A percentile compares a stretch with the other conserved stretches of the same genome.
These are phyloP conservation scores for Logfia minima DNA, from an alignment of 129 eudicot genomes.

Conservation along the genomic window DNA sequence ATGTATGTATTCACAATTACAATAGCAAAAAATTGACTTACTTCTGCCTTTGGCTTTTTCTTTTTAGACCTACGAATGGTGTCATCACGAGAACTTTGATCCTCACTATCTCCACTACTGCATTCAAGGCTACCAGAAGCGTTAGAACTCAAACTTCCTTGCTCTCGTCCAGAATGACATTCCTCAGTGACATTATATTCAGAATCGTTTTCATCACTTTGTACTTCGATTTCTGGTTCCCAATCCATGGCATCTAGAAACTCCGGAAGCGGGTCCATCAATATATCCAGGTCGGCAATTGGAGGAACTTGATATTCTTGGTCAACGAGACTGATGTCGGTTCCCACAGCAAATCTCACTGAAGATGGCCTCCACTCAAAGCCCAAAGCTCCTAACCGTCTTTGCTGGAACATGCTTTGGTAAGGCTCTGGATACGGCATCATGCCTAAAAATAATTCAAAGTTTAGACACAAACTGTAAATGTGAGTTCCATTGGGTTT, in stretches of 20 bases:
- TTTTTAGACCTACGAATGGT: constrained; percentile 64
- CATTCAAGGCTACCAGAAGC: constrained; percentile 57
- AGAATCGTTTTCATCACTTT: constrained; percentile 84
- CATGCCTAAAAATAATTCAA: constrained; percentile 56
- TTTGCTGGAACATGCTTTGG: constrained; percentile 75
- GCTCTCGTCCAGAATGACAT: constrained; percentile 68
- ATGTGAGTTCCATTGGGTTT: not conserved
- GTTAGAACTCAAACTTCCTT: constrained; percentile 53
- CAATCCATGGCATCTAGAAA: constrained; percentile 92
- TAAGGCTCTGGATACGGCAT: constrained; percentile 97
- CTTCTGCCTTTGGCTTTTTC: constrained; percentile 70
- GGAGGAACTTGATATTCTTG: constrained; percentile 86
- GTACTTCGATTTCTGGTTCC: constrained; percentile 87
- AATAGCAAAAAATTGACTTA: constrained; percentile 21
- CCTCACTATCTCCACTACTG: constrained; percentile 63
- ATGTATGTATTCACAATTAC: not conserved
- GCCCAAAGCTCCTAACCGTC: constrained; percentile 87
- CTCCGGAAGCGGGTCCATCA: constrained; percentile 86
- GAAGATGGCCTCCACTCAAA: constrained; percentile 92
- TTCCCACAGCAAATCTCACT: constrained; percentile 78
- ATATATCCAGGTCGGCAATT: constrained; percentile 72
- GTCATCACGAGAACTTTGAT: constrained; percentile 53
- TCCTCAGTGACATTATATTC: constrained; percentile 81
- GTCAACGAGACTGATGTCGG: constrained; percentile 76
- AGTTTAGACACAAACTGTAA: not conserved